These are phyloP conservation scores for Hypsizygus ulmarius DNA, from an alignment of 1,284 basidiomycete genomes.

Conservation along the genomic window DNA sequence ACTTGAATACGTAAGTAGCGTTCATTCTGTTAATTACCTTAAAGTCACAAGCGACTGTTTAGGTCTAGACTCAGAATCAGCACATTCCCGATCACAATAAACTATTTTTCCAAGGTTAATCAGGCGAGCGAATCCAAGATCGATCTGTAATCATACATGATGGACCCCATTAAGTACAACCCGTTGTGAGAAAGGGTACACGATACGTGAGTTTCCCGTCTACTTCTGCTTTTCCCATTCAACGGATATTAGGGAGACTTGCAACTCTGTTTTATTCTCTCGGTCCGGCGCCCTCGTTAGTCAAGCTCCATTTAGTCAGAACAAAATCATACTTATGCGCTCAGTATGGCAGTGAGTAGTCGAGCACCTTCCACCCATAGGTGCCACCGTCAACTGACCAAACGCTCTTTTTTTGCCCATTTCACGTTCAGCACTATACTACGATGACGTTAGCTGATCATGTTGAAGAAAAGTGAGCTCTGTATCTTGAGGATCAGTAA, in stretches of 20 bases:
- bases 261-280: neutral
- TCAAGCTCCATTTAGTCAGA: slow-evolving; percentile 7
- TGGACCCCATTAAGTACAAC: neutral
- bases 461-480: slow-evolving; percentile 15
- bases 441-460: slow-evolving; percentile 11
- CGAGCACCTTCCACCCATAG: neutral
- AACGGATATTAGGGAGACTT: neutral
- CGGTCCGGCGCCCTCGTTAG: neutral
- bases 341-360: neutral
- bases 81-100: neutral
- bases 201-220: neutral
- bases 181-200: neutral
- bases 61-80: neutral
- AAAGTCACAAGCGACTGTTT: neutral
- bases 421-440: neutral
- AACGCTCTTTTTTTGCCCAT: slow-evolving; percentile 1
- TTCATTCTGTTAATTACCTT: no score
- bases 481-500: neutral
- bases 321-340: neutral
- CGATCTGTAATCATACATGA: neutral
- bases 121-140: neutral
- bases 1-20: no score
- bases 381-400: neutral
- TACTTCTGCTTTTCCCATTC: neutral
- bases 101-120: neutral